These are phyloP conservation scores for Carallia pectinifolia DNA, from an alignment of 345 rosid species.

Conservation along the genomic window DNA sequence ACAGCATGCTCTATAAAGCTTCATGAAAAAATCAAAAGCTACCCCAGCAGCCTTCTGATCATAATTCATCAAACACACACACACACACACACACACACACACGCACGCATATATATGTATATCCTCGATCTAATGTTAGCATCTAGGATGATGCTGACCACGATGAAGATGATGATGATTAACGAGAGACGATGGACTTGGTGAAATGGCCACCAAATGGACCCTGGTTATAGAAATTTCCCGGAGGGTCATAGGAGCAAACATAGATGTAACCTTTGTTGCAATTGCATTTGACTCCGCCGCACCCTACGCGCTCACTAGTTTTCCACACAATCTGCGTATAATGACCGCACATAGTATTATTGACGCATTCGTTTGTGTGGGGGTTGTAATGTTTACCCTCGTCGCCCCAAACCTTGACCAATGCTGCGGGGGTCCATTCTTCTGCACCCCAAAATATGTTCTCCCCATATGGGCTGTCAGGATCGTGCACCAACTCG, in stretches of 20 bases:
- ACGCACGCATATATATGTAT: too few species aligned
- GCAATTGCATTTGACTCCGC: slow-evolving; percentile 22
- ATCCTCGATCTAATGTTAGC: not conserved
- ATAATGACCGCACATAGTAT: slow-evolving; percentile 46
- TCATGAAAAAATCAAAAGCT: too few species aligned
- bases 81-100: too few species aligned
- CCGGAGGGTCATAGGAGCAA: slow-evolving; percentile 52
- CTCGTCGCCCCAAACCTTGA: slow-evolving; percentile 43
- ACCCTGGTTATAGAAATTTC: slow-evolving; percentile 40
- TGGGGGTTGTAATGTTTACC: slow-evolving; percentile 22
- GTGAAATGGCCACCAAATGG: slow-evolving; percentile 32
- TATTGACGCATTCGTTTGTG: slow-evolving; percentile 28
- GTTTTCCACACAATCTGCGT: slow-evolving; percentile 59
- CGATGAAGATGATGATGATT: not conserved
- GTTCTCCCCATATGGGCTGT: slow-evolving; percentile 54
- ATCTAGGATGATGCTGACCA: not conserved
- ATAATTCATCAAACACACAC: too few species aligned
- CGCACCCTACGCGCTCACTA: slow-evolving; percentile 37
- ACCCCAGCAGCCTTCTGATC: too few species aligned
- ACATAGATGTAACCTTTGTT: slow-evolving; percentile 30
- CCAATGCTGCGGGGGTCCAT: slow-evolving; percentile 38
- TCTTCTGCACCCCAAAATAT: slow-evolving; percentile 37
- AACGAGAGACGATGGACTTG: slow-evolving; percentile 13
- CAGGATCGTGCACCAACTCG: slow-evolving; percentile 33
- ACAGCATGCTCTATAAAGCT: too few species aligned